Evolutionary conservation across 805 yeast genomes (phyloP), one percentile per base, ranked within the genome.

Genomic region (Tetrapisispora taiwanensis): DNA sequence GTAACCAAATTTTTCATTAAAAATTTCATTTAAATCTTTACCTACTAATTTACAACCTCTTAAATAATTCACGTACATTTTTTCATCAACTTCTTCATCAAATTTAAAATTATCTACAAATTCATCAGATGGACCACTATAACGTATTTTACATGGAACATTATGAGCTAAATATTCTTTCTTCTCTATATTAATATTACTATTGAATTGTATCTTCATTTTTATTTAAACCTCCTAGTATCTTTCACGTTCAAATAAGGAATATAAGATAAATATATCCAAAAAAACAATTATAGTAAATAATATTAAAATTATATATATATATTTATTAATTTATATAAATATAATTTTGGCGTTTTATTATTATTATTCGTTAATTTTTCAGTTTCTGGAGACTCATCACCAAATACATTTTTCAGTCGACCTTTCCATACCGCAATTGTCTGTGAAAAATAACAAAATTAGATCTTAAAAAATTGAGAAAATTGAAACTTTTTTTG

Each of bases 41-140:
- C 70, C 70, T 6, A 55, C 46, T 2, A 66, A 48, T 39, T 66
- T 66, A 28, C 68, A 51, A 6, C 70, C 70, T 46, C 70, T 54
- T 18, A 66, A 31, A 42, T 65, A 65, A 2, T 60, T 58, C 0
- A 57, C 52, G 4, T 48, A 48, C 10, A 40, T 30, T 5, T 42
- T 31, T 8, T 37, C 39, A 3, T 41, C 30, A 1, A 46, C 41
- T 4, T 36, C 42, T 13, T 46, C 44, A 33, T 49, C 58, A 30
- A 45, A 34, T 7, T 38, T 28, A 18, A 55, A 51, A 30, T 49
- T 46, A 30, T 41, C 47, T 15, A 27, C 39, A 30, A 53, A 44
- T 43, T 56, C 60, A 9, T 37, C 37, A 3, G 55, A 50, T 5
- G 49, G 43, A 5, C 56, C 58, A 7, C 50, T 40, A 28, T 45